Conservation (phyloP, 192 early-diverging fungal species). For the Diversispora eburnea region DNA sequence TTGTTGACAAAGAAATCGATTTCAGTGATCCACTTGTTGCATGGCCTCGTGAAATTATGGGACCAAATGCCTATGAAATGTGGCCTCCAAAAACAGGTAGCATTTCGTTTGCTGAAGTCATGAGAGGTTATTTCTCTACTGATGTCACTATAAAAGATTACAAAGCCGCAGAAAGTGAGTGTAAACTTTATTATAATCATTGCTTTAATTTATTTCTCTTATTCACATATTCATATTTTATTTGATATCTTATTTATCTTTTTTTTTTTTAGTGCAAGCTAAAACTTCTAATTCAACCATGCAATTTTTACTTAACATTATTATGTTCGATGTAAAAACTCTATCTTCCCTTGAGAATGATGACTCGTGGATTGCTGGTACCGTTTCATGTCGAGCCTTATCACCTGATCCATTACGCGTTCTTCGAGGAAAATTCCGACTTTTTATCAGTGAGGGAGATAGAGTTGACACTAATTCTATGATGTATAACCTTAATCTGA, state of each 20-base stretch:
- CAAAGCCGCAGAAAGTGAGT: constrained; percentile 34
- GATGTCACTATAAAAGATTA: constrained; percentile 35
- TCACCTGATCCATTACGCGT: constrained; percentile 46
- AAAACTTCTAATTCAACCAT: constrained; percentile 38
- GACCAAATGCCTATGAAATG: constrained; percentile 15
- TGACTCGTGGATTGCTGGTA: constrained; percentile 37
- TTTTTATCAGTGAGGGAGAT: constrained; percentile 33
- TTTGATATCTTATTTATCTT: background rate
- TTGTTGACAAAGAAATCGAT: constrained; percentile 33
- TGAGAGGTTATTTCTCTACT: constrained; percentile 47
- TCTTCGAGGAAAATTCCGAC: constrained; percentile 37
- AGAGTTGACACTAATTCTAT: constrained; percentile 36
- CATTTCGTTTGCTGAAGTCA: constrained; percentile 38
- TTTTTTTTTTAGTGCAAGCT: constrained; percentile 32
- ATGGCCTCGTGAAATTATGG: constrained; percentile 16
- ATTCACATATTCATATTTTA: background rate
- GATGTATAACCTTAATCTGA: constrained; percentile 38
- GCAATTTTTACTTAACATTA: constrained; percentile 37
- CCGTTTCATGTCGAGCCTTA: constrained; percentile 44
- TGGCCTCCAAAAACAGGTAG: constrained; percentile 22
- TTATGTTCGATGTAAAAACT: constrained; percentile 32
- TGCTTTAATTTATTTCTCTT: no score
- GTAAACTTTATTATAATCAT: background rate
- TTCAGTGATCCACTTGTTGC: constrained; percentile 29
- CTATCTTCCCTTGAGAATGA: constrained; percentile 34